Conservation (phyloP, 805 yeast genomes). For the Suhomyces xylopsoci region DNA sequence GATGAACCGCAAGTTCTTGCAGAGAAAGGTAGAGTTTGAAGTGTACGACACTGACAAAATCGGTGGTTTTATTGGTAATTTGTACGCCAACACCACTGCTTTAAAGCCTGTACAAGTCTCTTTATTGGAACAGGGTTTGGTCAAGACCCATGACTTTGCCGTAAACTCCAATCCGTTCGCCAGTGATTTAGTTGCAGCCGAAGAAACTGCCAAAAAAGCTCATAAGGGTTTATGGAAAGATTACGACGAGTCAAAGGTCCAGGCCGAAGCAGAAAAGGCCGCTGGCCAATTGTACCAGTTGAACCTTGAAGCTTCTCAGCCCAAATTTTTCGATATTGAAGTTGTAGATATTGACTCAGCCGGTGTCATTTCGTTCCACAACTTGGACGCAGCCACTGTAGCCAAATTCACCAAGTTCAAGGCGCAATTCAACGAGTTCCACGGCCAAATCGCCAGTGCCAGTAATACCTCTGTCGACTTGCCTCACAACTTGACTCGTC, state of each 20-base stretch:
- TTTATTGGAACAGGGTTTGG: slow-evolving; percentile 62
- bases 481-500: slow-evolving; percentile 36
- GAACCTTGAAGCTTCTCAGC: slow-evolving; percentile 27
- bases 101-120: slow-evolving; percentile 53
- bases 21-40: slow-evolving; percentile 70
- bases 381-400: slow-evolving; percentile 35
- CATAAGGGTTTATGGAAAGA: slow-evolving; percentile 67
- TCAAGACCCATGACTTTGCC: slow-evolving; percentile 62
- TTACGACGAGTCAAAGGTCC: slow-evolving; percentile 45
- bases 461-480: slow-evolving; percentile 34
- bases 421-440: slow-evolving; percentile 46
- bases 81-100: slow-evolving; percentile 50
- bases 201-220: slow-evolving; percentile 53
- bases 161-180: slow-evolving; percentile 55
- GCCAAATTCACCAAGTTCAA: slow-evolving; percentile 42
- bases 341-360: slow-evolving; percentile 46
- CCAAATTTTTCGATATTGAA: slow-evolving; percentile 50
- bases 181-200: slow-evolving; percentile 55
- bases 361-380: slow-evolving; percentile 48
- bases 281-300: slow-evolving; percentile 18
- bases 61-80: slow-evolving; percentile 78
- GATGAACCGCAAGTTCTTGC: slow-evolving; percentile 55
- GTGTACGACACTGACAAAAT: slow-evolving; percentile 68
- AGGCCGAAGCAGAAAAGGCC: slow-evolving; percentile 26
- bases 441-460: slow-evolving; percentile 36